Evolutionary conservation across 1,284 basidiomycete species (phyloP).

Genomic region (Tetrapyrgos nigripes): DNA sequence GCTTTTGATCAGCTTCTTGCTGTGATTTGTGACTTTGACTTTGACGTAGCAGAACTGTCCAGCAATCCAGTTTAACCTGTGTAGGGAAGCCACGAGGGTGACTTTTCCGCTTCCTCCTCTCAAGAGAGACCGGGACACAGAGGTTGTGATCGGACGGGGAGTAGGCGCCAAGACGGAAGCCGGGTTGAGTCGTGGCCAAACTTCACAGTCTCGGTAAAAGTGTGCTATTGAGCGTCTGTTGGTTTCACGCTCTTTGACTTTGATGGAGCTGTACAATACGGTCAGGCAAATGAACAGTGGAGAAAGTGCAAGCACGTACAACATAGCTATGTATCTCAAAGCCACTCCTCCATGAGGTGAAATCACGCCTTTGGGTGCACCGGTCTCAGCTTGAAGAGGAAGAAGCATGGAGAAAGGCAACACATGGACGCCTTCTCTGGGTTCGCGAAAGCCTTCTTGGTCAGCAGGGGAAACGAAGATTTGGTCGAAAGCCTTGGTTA

Average conservation of each 20-base stretch:
- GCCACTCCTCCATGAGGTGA: constrained; percentile 61
- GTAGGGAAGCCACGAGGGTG: constrained; percentile 75
- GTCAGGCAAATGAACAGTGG: constrained; percentile 9
- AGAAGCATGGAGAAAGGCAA: constrained; percentile 85
- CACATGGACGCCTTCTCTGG: constrained; percentile 72
- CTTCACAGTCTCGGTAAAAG: constrained; percentile 87
- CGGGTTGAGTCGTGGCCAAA: constrained; percentile 85
- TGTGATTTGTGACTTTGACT: constrained; percentile 76
- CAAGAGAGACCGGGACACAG: constrained; percentile 64
- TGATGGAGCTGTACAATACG: constrained; percentile 63
- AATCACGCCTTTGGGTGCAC: constrained; percentile 74
- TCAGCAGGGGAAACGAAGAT: constrained; percentile 65
- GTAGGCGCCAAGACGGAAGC: constrained; percentile 68
- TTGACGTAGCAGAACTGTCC: constrained; percentile 85
- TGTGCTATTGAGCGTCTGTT: constrained; percentile 83
- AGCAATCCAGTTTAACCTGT: constrained; percentile 84
- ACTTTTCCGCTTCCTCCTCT: constrained; percentile 74
- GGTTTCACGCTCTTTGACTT: constrained; percentile 75
- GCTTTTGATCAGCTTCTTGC: constrained; percentile 75
- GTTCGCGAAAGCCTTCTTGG: constrained; percentile 74
- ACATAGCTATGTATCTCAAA: constrained; percentile 88
- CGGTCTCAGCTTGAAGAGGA: constrained; percentile 65
- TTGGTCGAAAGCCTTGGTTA: constrained; percentile 50
- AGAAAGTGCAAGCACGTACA: constrained; percentile 51
- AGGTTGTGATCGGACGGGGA: constrained; percentile 66